Base-by-base conservation (phyloP, 2,329 filamentous ascomycete species). In the Clathrospora elynae region DNA sequence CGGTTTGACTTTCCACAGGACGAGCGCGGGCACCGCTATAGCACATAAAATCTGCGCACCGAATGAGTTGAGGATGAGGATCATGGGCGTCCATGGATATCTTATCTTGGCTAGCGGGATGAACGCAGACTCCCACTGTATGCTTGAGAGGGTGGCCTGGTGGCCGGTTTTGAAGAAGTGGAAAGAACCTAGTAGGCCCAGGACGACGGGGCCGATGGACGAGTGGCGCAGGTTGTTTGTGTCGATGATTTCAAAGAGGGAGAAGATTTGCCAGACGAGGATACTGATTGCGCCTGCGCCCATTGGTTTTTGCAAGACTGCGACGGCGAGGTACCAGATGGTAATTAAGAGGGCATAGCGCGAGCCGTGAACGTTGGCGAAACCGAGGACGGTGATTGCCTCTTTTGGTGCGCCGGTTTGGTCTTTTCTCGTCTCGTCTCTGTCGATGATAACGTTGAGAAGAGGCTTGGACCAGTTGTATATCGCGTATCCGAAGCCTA, bases 81-180 rank as follows among this genome's bases (percentile, higher is more conserved):
- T 76, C 2, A 97, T 65, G 0, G 91, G 91, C 0, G 84, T 87
- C 88, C 88, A 96, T 1, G 93, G 93, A 71, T 99, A 96, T 43
- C 82, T 82, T 52, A 99, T 82, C 5, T 82, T 83, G 45, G 86
- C 83, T 6, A 97, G 79, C 0, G 92, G 88, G 55, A 99, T 88
- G 72, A 99, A 99, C 3, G 90, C 92, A 13, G 83, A 82, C 73
- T 99, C 93, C 93, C 93, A 99, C 66, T 99, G 93, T 63, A 99
- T 92, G 54, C 84, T 88, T 56, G 85, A 81, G 16, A 96, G 80
- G 0, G 85, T 87, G 9, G 92, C 92, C 72, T 97, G 92, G 71
- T 99, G 93, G 49, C 93, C 93, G 0, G 93, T 99, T 67, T 95
- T 96, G 82, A 99, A 99, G 76, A 85, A 99, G 75, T 96, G 86